Evolutionary conservation across 164 flowering plant species (phyloP).

Genomic region (Stephania cephalantha): DNA sequence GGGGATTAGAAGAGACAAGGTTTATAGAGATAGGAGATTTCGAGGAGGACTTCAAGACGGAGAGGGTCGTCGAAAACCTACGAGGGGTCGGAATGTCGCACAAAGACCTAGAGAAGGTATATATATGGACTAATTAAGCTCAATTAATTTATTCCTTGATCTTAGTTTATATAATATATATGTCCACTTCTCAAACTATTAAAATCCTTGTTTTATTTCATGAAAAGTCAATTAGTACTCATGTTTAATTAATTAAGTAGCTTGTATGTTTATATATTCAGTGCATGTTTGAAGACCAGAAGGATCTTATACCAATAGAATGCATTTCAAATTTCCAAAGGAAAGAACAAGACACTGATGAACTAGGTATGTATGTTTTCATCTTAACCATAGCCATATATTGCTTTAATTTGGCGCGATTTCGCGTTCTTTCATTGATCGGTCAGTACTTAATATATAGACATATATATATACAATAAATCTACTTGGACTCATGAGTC

Average conservation of each 20-base stretch:
- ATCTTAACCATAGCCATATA: neutral
- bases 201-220: too few relatives aligned
- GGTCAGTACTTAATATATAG: too few relatives aligned
- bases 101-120: conserved; percentile 49
- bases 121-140: neutral
- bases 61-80: conserved; percentile 50
- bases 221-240: too few relatives aligned
- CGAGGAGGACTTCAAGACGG: conserved; percentile 35
- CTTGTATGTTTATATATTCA: conserved; percentile 15
- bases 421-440: too few relatives aligned
- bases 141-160: too few relatives aligned
- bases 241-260: too few relatives aligned
- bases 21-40: conserved; percentile 36
- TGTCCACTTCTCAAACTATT: too few relatives aligned
- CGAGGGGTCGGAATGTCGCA: conserved; percentile 70
- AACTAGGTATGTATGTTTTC: conserved; percentile 21
- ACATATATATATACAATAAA: too few relatives aligned
- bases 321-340: conserved; percentile 37
- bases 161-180: too few relatives aligned
- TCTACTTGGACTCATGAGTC: too few relatives aligned
- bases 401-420: too few relatives aligned
- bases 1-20: conserved; percentile 26
- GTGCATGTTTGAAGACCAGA: conserved; percentile 47
- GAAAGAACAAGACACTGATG: conserved; percentile 24
- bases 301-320: conserved; percentile 43